Percentiles rank a stretch among this genome's conserved stretches.
These are phyloP conservation scores for Sporothrix humicola DNA, from an alignment of 2,329 filamentous ascomycete genomes.

Conservation along the genomic window DNA sequence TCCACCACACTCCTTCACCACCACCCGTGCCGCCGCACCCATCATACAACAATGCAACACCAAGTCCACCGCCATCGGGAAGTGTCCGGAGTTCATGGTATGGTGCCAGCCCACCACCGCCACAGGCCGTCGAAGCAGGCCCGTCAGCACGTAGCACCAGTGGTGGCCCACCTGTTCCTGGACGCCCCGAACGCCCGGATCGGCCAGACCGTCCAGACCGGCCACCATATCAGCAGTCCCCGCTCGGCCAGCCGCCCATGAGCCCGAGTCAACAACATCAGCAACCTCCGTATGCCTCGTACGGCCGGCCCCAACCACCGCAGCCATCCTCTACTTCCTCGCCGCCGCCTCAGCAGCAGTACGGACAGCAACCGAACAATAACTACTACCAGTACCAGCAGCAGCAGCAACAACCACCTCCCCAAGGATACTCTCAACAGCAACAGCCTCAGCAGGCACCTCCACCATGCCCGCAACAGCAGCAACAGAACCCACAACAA, in stretches of 20 bases:
- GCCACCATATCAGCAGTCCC: constrained; percentile 38
- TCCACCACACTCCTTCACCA: constrained; percentile 28
- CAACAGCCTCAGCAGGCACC: constrained; percentile 31
- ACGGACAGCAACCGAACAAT: constrained; percentile 32
- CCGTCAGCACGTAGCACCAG: background rate
- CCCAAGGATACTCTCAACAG: constrained; percentile 39
- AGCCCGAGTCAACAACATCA: constrained; percentile 38
- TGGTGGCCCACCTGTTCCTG: constrained; percentile 33
- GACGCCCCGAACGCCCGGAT: constrained; percentile 24
- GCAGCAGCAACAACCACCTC: constrained; percentile 38
- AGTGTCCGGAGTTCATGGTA: constrained; percentile 33
- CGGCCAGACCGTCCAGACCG: constrained; percentile 8
- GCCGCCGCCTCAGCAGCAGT: constrained; percentile 36
- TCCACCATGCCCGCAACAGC: constrained; percentile 35
- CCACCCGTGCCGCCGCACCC: constrained; percentile 37
- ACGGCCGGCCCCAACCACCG: constrained; percentile 33
- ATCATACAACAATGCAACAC: constrained; percentile 6
- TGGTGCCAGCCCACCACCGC: constrained; percentile 30
- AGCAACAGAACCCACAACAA: constrained; percentile 30
- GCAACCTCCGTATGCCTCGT: constrained; percentile 36
- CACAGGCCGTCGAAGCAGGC: constrained; percentile 31
- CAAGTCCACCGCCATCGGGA: constrained; percentile 15
- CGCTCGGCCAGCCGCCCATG: constrained; percentile 40
- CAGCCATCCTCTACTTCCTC: constrained; percentile 25
- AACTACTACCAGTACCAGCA: constrained; percentile 43